Conservation (phyloP, 495 filamentous ascomycete genomes). For the Symbiotaphrina buchneri region DNA sequence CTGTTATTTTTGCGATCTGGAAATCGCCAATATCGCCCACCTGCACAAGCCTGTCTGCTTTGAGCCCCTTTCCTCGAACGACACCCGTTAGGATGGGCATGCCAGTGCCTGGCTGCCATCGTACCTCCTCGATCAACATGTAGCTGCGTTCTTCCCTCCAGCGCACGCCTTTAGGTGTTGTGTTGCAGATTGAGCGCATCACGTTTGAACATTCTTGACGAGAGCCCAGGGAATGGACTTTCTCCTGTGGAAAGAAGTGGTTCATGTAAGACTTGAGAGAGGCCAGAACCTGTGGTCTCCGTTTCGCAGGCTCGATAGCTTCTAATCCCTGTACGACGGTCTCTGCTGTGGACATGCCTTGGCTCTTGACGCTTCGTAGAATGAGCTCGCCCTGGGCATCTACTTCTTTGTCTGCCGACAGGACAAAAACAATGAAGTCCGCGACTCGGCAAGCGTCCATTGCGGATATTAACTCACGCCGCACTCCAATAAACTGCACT, state of each 20-base stretch:
- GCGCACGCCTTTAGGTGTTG: constrained; percentile 69
- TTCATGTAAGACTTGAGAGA: constrained; percentile 79
- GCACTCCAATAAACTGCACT: constrained; percentile 56
- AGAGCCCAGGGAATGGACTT: constrained; percentile 65
- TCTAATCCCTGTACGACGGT: constrained; percentile 49
- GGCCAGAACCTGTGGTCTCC: constrained; percentile 43
- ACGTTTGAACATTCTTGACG: constrained; percentile 75
- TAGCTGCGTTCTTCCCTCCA: constrained; percentile 92
- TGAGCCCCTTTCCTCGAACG: constrained; percentile 66
- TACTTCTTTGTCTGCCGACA: constrained; percentile 64
- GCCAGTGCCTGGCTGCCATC: constrained; percentile 32
- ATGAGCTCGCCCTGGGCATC: constrained; percentile 63
- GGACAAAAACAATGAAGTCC: constrained; percentile 68
- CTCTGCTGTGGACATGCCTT: constrained; percentile 75
- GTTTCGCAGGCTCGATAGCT: constrained; percentile 54
- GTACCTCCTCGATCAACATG: constrained; percentile 71
- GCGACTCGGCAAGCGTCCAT: constrained; percentile 74
- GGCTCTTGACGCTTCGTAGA: constrained; percentile 66
- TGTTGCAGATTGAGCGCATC: constrained; percentile 73
- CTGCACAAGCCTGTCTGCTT: constrained; percentile 74
- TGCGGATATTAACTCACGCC: constrained; percentile 44
- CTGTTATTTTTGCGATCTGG: constrained; percentile 72
- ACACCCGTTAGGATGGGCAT: constrained; percentile 53
- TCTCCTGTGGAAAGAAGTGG: constrained; percentile 81
- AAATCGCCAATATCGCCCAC: constrained; percentile 90